Evolutionary conservation across 164 flowering plant species (phyloP).

Genomic region (Brasenia schreberi): DNA sequence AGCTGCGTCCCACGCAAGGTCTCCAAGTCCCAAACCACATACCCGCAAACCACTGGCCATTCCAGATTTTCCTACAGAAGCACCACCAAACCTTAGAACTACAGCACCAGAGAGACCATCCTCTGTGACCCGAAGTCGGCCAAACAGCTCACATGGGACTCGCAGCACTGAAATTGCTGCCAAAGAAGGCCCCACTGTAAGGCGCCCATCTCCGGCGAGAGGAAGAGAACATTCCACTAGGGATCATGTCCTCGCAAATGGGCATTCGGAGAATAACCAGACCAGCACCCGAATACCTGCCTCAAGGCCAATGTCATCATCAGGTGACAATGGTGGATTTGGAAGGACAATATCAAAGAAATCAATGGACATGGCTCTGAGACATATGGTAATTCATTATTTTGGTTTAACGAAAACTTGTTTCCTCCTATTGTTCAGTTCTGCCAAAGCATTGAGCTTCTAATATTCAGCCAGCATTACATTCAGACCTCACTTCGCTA

Average conservation of each 20-base stretch:
- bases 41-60: slow-evolving; percentile 53
- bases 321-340: slow-evolving; percentile 54
- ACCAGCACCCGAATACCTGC: slow-evolving; percentile 10
- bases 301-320: slow-evolving; percentile 24
- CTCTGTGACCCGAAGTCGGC: slow-evolving; percentile 88
- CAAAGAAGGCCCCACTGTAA: neutral
- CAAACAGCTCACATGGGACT: slow-evolving; percentile 28
- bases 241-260: slow-evolving; percentile 16
- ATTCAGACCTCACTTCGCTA: neutral
- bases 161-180: neutral
- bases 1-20: slow-evolving; percentile 60
- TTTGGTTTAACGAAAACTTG: neutral
- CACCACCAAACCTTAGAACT: slow-evolving; percentile 89
- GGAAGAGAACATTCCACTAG: slow-evolving; percentile 26
- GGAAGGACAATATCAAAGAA: slow-evolving; percentile 91
- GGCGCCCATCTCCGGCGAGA: slow-evolving; percentile 7
- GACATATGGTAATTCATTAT: slow-evolving; percentile 61
- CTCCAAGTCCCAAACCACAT: slow-evolving; percentile 60
- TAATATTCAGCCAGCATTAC: neutral
- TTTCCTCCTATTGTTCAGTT: neutral
- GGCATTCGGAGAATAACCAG: slow-evolving; percentile 33
- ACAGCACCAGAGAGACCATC: slow-evolving; percentile 78
- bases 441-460: neutral
- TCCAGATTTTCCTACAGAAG: slow-evolving; percentile 76
- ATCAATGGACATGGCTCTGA: slow-evolving; percentile 88